Evolutionary conservation across 768 basidiomycete species (phyloP).

Genomic region (Mycena kentingensis): DNA sequence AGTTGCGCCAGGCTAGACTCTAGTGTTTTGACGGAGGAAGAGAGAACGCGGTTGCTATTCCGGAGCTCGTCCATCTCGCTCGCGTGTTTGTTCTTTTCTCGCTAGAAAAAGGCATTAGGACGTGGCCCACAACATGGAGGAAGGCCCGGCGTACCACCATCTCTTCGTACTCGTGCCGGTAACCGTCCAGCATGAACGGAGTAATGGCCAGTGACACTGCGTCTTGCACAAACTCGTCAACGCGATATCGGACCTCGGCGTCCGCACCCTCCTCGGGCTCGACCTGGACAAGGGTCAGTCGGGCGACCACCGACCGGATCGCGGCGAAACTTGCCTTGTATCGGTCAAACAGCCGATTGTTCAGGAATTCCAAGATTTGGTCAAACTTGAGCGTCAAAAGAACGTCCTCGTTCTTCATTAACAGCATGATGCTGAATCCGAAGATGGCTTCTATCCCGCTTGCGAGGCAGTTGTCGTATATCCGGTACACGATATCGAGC

Average conservation of each 20-base stretch:
- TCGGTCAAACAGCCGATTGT: slow-evolving; percentile 76
- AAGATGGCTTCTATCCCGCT: slow-evolving; percentile 98
- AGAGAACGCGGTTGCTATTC: slow-evolving; percentile 74
- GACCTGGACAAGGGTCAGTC: slow-evolving; percentile 25
- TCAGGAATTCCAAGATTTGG: slow-evolving; percentile 83
- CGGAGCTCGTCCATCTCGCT: slow-evolving; percentile 81
- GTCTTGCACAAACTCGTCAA: slow-evolving; percentile 86
- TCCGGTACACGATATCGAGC: slow-evolving; percentile 89
- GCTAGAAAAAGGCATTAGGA: slow-evolving; percentile 32
- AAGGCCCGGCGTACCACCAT: slow-evolving; percentile 53
- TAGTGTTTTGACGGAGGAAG: slow-evolving; percentile 69
- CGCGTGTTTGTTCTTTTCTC: slow-evolving; percentile 79
- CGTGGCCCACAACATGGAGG: slow-evolving; percentile 1
- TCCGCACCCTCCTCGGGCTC: slow-evolving; percentile 28
- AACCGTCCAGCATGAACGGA: slow-evolving; percentile 93
- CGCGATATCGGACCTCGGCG: slow-evolving; percentile 52
- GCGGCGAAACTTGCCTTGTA: slow-evolving; percentile 55
- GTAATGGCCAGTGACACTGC: slow-evolving; percentile 86
- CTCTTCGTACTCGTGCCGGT: slow-evolving; percentile 87
- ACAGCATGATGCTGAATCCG: slow-evolving; percentile 84
- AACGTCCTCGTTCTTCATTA: slow-evolving; percentile 84
- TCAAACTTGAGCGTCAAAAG: slow-evolving; percentile 87
- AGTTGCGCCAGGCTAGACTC: slow-evolving; percentile 79
- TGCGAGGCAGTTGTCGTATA: slow-evolving; percentile 95
- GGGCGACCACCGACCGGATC: not conserved